Evolutionary conservation across 768 basidiomycete species (phyloP).

Genomic region (Calocybe indica): DNA sequence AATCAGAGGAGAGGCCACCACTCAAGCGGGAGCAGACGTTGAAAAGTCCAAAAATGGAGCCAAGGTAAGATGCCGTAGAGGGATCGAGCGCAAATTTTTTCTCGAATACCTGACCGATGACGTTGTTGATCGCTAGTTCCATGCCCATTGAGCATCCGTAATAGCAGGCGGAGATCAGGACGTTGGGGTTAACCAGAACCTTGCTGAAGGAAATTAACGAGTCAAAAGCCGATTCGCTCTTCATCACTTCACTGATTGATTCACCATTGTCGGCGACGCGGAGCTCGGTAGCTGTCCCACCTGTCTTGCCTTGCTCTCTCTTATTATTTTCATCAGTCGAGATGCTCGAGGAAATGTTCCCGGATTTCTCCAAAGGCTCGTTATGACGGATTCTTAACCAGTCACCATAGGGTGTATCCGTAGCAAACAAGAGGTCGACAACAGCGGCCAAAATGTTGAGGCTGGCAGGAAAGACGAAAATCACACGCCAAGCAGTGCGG

Average conservation of each 20-base stretch:
- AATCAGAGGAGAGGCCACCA: no score
- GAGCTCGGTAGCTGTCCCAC: background rate
- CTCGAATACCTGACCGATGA: conserved; percentile 33
- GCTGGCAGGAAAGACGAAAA: conserved; percentile 48
- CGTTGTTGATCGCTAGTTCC: conserved; percentile 51
- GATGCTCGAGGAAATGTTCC: no score
- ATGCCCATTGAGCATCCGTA: conserved; percentile 55
- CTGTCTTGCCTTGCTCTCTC: no score
- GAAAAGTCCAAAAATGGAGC: conserved; percentile 37
- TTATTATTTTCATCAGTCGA: no score
- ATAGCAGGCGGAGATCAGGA: conserved; percentile 29
- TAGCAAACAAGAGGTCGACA: conserved; percentile 37
- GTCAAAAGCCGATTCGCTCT: conserved; percentile 28
- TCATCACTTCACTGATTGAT: conserved; percentile 35
- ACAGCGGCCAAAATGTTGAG: conserved; percentile 30
- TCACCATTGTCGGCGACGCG: conserved; percentile 12
- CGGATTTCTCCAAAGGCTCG: conserved; percentile 16
- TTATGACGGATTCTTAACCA: conserved; percentile 43
- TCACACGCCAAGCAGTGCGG: conserved; percentile 45
- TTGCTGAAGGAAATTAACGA: no score
- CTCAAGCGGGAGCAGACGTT: no score
- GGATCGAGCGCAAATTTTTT: conserved; percentile 35
- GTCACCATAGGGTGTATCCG: conserved; percentile 48
- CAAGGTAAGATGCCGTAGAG: conserved; percentile 47
- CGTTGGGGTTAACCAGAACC: conserved; percentile 27